Base-by-base conservation (phyloP, 768 basidiomycete species). In the Collybiopsis confluens region DNA sequence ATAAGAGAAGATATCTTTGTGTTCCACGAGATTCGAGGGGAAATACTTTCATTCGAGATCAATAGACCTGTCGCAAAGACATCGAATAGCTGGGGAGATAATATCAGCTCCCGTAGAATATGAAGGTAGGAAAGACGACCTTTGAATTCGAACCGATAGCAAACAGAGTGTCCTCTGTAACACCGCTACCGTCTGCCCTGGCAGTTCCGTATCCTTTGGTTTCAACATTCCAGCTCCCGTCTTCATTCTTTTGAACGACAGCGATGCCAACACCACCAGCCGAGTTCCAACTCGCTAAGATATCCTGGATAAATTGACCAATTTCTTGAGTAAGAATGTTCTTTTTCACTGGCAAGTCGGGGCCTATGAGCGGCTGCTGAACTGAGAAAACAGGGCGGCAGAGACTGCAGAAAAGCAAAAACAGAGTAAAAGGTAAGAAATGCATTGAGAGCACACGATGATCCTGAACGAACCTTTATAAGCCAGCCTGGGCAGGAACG, bases 61-160 rank as follows among this genome's bases (percentile, higher is more conserved):
- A 68, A 45, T 10, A 69, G 59, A 8, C 68, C 66, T 0, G 62
- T 61, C 3, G 65, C 61, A 1, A 68, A 13, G 1, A 57, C 56
- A 45, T 53, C 59, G 45, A 67, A 69, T 4, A 68, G 56, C 66
- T 70, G 23, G 16, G 16, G 23, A 5, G 4, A 13, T 13, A 44
- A 35, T 23, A 28, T 3, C 9, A 35, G 37, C n/a, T n/a, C n/a
- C 20, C 41, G 23, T 36, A 24, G 36, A 24, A 42, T 9, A 37
- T 1, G 23, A 0, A 3, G 8, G 23, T 8, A 44, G 48, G 23
- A 45, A 37, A 5, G 60, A 53, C 8, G 40, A 65, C 64, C 61
- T 68, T 68, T 7, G 67, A 68, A 45, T 65, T 67, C 6, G 69
- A 70, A 1, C 59, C 67, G n/a, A 70, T 65, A 33, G 54, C 45